Evolutionary conservation across 2,329 filamentous ascomycete species (phyloP), one percentile per base, ranked within the genome.

Genomic region (Pyrenophora tritici-repentis): DNA sequence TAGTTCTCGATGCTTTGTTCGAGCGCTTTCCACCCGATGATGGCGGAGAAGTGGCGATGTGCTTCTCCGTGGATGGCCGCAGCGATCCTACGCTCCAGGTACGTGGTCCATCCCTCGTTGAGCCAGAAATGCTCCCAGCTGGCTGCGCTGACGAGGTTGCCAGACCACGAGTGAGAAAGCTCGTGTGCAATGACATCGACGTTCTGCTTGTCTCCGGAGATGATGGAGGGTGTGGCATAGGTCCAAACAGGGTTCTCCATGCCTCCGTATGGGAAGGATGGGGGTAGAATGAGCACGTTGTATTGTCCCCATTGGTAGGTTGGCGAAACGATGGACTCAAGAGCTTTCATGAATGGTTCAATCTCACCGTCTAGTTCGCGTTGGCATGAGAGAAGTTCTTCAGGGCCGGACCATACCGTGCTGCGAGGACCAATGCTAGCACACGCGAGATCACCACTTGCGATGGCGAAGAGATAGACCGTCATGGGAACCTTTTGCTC

Each of bases 221-320:
- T 91, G 62, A 97, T 88, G 31, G 91, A 96, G 2, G 93, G 93
- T 1, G 94, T 97, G 1, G 92, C 93, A 72, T 96, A 97, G 0
- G 94, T 97, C 76, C 89, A 96, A 45, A 96, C 86, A 0, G 92
- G 92, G 70, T 97, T 96, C 73, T 96, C 91, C 88, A 91, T 91
- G 56, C 86, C 85, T 3, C 61, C 65, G 42, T 65, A 71, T 0
- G 70, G 71, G 54, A 74, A 97, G 62, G 89, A 93, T 1, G 91
- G 89, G 3, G 93, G 93, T 26, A 97, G 79, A 3, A 97, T 88
- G 17, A 97, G 79, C 8, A 96, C 90, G 62, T 97, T 97, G 79
- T 97, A 97, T 62, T 92, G 87, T 13, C 90, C 92, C 94, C 94
- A 99, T 51, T 85, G 84, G 73, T 99, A 97, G 0, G 63, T 55